Base-by-base conservation (phyloP, 371 early-diverging fungal species). In the Apophysomyces trapeziformis region DNA sequence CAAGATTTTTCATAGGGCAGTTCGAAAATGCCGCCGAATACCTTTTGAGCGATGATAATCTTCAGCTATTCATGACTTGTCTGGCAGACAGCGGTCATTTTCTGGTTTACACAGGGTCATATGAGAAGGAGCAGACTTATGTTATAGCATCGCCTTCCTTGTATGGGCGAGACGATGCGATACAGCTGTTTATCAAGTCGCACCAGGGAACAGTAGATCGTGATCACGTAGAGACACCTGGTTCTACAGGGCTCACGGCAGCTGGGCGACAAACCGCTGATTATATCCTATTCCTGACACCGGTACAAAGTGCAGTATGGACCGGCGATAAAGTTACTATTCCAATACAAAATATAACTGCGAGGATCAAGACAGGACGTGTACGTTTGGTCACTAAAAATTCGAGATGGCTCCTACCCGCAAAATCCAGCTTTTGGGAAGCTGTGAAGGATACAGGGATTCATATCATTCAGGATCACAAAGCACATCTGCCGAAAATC, bases 1-100 rank as follows among this genome's bases (percentile, higher is more conserved):
- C 58, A 21, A 11, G 87, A 61, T 84, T 83, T 7, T 83, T 92
- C 64, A 87, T 86, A 38, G 72, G 77, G 5, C 84, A 88, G 11
- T 85, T 92, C 38, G 92, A 92, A 66, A 91, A 91, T 74, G 79
- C 92, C 0, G 82, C 91, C 7, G 92, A 93, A 72, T 93, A 92
- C 63, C 68, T 77, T 7, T 70, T 93, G n/a, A 81, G 85, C 46
- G 75, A 70, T 43, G 87, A 80, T n/a, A 81, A 75, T 64, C 71
- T 76, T 70, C 78, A 73, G 5, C 61, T 66, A 7, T 72, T 92
- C 58, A 73, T 91, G 56, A 73, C 79, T n/a, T 77, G 74, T 61
- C 81, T 93, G 61, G 86, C 82, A 2, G 84, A 82, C 56, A 83
- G 87, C 7, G 85, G 85, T 36, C 93, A 92, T 62, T 86, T 87